phyloP scores from a whole-genome alignment of 192 early-diverging fungal species.

The Podila horticola region DNA sequence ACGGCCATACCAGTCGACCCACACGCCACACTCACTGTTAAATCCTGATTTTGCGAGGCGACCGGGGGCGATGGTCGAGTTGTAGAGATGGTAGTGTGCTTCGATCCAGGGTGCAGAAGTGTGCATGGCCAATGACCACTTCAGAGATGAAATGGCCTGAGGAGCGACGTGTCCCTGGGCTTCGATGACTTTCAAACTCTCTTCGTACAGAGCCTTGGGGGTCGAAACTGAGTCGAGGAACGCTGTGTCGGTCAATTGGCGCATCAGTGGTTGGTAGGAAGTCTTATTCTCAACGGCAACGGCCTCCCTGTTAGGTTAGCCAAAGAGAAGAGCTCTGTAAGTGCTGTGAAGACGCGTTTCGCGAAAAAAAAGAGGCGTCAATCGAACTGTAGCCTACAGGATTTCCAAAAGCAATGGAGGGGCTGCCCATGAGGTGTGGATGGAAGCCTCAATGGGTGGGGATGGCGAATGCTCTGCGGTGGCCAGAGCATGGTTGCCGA shows the following conservation, averaged over 20 bases:
- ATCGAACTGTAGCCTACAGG: slow-evolving; percentile 60
- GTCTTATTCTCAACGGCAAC: slow-evolving; percentile 71
- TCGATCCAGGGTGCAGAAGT: slow-evolving; percentile 81
- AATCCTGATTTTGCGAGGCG: slow-evolving; percentile 52
- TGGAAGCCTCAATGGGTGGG: slow-evolving; percentile 60
- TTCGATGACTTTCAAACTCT: slow-evolving; percentile 60
- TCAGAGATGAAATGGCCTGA: slow-evolving; percentile 67
- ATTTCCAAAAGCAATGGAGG: slow-evolving; percentile 81
- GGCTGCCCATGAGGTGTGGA: slow-evolving; percentile 69
- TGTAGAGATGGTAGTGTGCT: slow-evolving; percentile 86
- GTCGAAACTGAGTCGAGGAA: slow-evolving; percentile 35
- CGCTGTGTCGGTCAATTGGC: slow-evolving; percentile 56
- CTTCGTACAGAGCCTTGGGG: slow-evolving; percentile 60
- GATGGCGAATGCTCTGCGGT: slow-evolving; percentile 28
- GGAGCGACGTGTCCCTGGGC: slow-evolving; percentile 49
- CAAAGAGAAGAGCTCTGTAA: background rate
- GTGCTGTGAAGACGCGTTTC: background rate
- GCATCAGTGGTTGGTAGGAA: slow-evolving; percentile 71
- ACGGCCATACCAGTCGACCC: slow-evolving; percentile 74
- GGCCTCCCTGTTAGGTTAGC: slow-evolving; percentile 59
- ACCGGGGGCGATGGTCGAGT: slow-evolving; percentile 69
- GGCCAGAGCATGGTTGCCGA: background rate
- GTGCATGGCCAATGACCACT: slow-evolving; percentile 76
- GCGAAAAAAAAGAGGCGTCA: background rate
- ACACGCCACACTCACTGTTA: slow-evolving; percentile 64